Evolutionary conservation across 2,329 filamentous ascomycete genomes (phyloP).

Genomic region (Trichoderma asperellum): DNA sequence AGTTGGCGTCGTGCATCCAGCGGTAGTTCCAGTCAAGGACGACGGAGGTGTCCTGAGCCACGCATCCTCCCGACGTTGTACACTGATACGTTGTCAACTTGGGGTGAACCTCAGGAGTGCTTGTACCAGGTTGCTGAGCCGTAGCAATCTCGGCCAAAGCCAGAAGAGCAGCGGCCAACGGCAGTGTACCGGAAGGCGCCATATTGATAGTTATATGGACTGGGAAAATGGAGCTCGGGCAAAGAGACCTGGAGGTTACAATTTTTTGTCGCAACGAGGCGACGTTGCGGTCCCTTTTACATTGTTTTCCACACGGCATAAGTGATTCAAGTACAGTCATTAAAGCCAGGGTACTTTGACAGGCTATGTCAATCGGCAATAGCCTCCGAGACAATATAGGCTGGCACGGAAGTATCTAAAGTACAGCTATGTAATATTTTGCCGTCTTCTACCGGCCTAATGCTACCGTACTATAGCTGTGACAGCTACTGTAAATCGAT

Average conservation of each 20-base stretch:
- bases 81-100: slow-evolving; percentile 57
- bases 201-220: slow-evolving; percentile 3
- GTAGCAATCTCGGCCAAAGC: slow-evolving; percentile 18
- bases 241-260: not conserved
- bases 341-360: not conserved
- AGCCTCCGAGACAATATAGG: slow-evolving; percentile 15
- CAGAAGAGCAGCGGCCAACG: slow-evolving; percentile 2
- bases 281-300: not conserved
- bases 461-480: slow-evolving; percentile 1
- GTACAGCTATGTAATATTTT: not conserved
- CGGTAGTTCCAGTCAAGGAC: slow-evolving; percentile 56
- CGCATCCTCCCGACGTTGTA: slow-evolving; percentile 54
- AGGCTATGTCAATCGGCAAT: slow-evolving; percentile 9
- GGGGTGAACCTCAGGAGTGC: slow-evolving; percentile 53
- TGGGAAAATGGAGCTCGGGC: not conserved
- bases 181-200: not conserved
- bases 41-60: slow-evolving; percentile 50
- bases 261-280: not conserved
- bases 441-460: slow-evolving; percentile 1
- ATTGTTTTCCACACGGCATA: not conserved
- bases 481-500: not conserved
- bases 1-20: slow-evolving; percentile 48
- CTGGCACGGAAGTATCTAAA: not conserved
- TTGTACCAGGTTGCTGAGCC: slow-evolving; percentile 46
- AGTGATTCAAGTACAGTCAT: not conserved